Percentiles rank a stretch among this genome's conserved stretches.
Conservation (phyloP, 2,329 filamentous ascomycete genomes). For the Fusarium sp. region DNA sequence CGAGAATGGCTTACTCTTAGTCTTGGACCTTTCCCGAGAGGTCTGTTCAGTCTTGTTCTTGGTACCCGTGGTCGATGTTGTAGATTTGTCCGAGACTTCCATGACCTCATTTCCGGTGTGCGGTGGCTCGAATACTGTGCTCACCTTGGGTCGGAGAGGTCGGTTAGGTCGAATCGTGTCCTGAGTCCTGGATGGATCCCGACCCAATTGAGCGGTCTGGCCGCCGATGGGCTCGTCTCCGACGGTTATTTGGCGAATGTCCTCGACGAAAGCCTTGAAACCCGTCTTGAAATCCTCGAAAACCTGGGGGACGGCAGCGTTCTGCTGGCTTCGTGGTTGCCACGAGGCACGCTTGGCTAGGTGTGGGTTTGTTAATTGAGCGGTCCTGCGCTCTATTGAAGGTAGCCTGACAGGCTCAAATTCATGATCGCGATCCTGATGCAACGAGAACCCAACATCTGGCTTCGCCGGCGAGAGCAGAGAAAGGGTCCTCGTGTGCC, state of each 20-base stretch:
- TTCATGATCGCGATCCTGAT: constrained; percentile 52
- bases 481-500: constrained; percentile 76
- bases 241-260: constrained; percentile 93
- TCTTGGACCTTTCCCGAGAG: constrained; percentile 52
- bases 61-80: constrained; percentile 48
- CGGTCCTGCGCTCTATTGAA: constrained; percentile 46
- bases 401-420: constrained; percentile 43
- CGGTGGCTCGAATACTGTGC: constrained; percentile 56
- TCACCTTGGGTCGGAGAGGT: constrained; percentile 55
- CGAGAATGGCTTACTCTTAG: constrained; percentile 67
- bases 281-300: constrained; percentile 91
- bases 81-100: constrained; percentile 19
- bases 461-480: constrained; percentile 78
- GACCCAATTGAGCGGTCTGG: constrained; percentile 37
- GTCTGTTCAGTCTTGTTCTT: constrained; percentile 46
- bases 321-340: constrained; percentile 64
- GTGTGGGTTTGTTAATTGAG: constrained; percentile 53
- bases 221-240: constrained; percentile 88
- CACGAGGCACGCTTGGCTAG: constrained; percentile 70
- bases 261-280: constrained; percentile 94
- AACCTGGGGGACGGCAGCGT: constrained; percentile 76
- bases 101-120: constrained; percentile 34
- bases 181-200: constrained; percentile 49
- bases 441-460: constrained; percentile 56
- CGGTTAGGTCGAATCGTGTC: constrained; percentile 61